Percentiles rank a stretch among this genome's conserved stretches.
Conservation (phyloP, 225 moss, liverwort and hornwort genomes). For the Ulota crispa region DNA sequence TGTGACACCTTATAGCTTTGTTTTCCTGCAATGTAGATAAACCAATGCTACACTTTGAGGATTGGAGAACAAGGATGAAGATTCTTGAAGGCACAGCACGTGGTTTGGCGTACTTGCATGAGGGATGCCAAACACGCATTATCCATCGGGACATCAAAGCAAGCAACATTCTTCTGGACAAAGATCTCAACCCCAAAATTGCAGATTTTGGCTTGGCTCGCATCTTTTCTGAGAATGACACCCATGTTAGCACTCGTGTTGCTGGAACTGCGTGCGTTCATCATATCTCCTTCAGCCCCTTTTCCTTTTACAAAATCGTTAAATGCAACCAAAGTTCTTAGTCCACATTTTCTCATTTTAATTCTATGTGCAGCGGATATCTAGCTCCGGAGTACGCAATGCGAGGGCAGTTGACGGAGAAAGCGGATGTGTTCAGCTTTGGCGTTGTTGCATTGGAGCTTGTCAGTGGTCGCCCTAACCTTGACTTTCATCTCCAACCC, state of each 20-base stretch:
- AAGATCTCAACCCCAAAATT: slow-evolving; percentile 50
- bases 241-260: slow-evolving; percentile 50
- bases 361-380: slow-evolving; percentile 45
- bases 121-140: slow-evolving; percentile 47
- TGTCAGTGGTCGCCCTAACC: slow-evolving; percentile 59
- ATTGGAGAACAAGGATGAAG: slow-evolving; percentile 49
- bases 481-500: slow-evolving; percentile 53
- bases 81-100: slow-evolving; percentile 52
- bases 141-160: slow-evolving; percentile 56
- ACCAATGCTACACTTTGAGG: slow-evolving; percentile 15
- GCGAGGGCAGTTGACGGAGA: slow-evolving; percentile 73
- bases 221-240: slow-evolving; percentile 39
- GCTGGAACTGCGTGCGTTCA: slow-evolving; percentile 55
- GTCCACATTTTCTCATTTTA: background rate
- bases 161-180: slow-evolving; percentile 55
- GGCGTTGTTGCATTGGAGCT: slow-evolving; percentile 74
- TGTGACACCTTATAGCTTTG: background rate
- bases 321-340: background rate
- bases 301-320: background rate
- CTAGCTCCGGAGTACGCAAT: slow-evolving; percentile 72
- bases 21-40: slow-evolving; percentile 10
- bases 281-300: background rate
- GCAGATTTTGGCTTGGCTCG: slow-evolving; percentile 55
- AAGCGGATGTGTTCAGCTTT: slow-evolving; percentile 73
- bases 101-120: slow-evolving; percentile 52